A percentile compares a stretch with the other conserved stretches of the same genome.
Conservation (phyloP, 1,284 basidiomycete genomes). For the Leccinum insigne region DNA sequence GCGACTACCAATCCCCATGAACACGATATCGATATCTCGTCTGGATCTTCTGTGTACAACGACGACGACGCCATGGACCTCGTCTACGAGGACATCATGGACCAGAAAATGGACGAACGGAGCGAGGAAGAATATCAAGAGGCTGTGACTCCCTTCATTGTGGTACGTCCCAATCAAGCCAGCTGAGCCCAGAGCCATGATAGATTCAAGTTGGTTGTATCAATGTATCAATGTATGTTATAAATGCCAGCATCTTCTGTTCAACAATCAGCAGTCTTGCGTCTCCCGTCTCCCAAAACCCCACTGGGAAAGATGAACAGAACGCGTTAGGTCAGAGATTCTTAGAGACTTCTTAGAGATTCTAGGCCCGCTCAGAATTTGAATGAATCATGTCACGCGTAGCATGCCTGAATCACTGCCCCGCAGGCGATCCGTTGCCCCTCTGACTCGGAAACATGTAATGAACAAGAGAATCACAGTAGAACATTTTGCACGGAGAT, state of each 20-base stretch:
- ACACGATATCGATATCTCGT: too few relatives aligned
- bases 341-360: too few relatives aligned
- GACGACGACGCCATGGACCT: too few relatives aligned
- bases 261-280: background rate
- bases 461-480: background rate
- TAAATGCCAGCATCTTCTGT: background rate
- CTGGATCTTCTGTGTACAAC: too few relatives aligned
- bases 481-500: background rate
- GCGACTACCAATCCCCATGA: too few relatives aligned
- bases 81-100: too few relatives aligned
- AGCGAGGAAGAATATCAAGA: too few relatives aligned
- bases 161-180: background rate
- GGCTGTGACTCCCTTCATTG: background rate
- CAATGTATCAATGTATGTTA: background rate
- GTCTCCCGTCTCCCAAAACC: background rate
- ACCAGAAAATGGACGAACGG: too few relatives aligned
- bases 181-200: background rate
- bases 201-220: background rate
- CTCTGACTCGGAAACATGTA: conserved; percentile 3
- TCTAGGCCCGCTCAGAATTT: background rate
- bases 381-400: background rate
- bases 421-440: conserved; percentile 18
- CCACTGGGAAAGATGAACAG: background rate
- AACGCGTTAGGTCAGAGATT: background rate
- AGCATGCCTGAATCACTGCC: background rate